These are phyloP conservation scores for Geranomyces michiganensis DNA, from an alignment of 192 early-diverging fungal genomes.

Conservation along the genomic window DNA sequence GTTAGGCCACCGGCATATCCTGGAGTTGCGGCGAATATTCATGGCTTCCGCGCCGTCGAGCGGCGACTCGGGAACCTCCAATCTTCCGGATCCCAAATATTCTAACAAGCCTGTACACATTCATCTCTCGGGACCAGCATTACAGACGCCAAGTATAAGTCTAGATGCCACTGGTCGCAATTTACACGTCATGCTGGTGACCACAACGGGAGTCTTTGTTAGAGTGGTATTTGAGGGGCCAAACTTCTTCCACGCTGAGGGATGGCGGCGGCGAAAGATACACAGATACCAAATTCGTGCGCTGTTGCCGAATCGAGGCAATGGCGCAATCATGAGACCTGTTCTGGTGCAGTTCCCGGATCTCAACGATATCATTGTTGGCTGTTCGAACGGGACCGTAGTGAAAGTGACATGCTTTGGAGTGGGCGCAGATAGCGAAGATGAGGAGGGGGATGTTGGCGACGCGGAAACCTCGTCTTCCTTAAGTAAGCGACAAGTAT, in stretches of 20 bases:
- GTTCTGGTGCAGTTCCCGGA: slow-evolving; percentile 26
- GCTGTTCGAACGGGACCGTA: slow-evolving; percentile 28
- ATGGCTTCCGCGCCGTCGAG: slow-evolving; percentile 5
- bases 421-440: neutral
- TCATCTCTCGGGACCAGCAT: neutral
- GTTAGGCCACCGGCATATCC: slow-evolving; percentile 16
- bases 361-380: slow-evolving; percentile 23
- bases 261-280: slow-evolving; percentile 6
- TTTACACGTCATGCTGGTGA: slow-evolving; percentile 25
- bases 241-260: slow-evolving; percentile 26
- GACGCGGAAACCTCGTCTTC: neutral
- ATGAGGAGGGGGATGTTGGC: neutral
- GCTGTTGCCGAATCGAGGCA: neutral
- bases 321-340: neutral
- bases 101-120: slow-evolving; percentile 24
- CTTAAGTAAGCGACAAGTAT: neutral
- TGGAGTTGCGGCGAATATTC: slow-evolving; percentile 31
- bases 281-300: slow-evolving; percentile 9
- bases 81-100: neutral
- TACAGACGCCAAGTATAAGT: slow-evolving; percentile 19
- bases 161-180: neutral
- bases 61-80: neutral
- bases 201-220: slow-evolving; percentile 5
- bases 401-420: neutral
- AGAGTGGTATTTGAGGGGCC: slow-evolving; percentile 8